These are phyloP conservation scores for Phoma herbarum DNA, from an alignment of 2,329 filamentous ascomycete species.

Conservation along the genomic window DNA sequence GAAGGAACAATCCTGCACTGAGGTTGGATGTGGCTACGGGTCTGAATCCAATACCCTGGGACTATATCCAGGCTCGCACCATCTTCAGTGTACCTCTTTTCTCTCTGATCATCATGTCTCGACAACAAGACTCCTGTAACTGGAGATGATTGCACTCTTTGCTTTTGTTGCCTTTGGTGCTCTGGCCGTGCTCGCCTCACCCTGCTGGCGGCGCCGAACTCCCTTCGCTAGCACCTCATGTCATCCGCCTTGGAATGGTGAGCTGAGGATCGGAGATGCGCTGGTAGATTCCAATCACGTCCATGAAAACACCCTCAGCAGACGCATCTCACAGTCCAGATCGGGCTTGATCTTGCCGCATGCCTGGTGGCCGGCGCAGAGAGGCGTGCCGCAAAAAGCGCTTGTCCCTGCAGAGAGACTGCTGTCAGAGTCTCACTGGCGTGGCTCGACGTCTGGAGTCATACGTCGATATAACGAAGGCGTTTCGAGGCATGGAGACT, in stretches of 20 bases:
- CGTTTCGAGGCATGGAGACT: neutral
- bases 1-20: conserved; percentile 3
- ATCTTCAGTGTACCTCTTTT: neutral
- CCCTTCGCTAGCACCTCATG: neutral
- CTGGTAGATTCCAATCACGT: neutral
- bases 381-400: neutral
- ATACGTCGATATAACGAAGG: neutral
- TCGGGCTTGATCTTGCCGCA: neutral
- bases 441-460: neutral
- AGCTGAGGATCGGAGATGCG: neutral
- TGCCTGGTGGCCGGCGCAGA: neutral
- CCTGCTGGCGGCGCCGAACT: conserved; percentile 1
- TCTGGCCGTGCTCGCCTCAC: conserved; percentile 5
- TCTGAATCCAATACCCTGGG: neutral
- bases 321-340: neutral
- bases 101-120: neutral
- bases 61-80: neutral
- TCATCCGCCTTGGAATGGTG: neutral
- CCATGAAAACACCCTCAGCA: neutral
- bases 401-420: conserved; percentile 7
- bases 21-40: neutral
- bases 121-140: neutral
- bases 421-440: neutral
- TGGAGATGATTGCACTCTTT: conserved; percentile 5
- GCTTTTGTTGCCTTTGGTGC: conserved; percentile 12